Percentiles rank a stretch among this genome's conserved stretches.
Conservation (phyloP, 1,284 basidiomycete genomes). For the Takashimella koratensis region DNA sequence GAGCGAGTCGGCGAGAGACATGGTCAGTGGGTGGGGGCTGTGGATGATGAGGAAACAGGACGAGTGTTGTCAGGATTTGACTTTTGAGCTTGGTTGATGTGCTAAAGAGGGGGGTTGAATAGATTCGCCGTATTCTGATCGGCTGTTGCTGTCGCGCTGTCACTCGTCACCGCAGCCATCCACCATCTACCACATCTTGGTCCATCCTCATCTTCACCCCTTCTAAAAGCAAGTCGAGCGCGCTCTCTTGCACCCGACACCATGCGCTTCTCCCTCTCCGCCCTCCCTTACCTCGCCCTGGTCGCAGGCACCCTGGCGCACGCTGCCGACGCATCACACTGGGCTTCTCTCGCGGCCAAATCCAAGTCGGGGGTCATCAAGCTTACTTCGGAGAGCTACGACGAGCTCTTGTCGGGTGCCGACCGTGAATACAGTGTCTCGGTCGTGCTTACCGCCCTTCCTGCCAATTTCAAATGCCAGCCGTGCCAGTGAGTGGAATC, state of each 20-base stretch:
- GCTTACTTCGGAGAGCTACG: slow-evolving; percentile 69
- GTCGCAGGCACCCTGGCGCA: slow-evolving; percentile 12
- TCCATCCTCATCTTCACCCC: background rate
- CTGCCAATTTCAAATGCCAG: slow-evolving; percentile 61
- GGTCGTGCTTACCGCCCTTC: slow-evolving; percentile 80
- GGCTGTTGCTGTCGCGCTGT: background rate
- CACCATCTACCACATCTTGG: background rate
- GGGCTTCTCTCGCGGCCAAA: slow-evolving; percentile 59
- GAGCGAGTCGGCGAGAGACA: slow-evolving; percentile 51
- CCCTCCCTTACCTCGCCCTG: slow-evolving; percentile 16
- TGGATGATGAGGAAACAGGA: slow-evolving; percentile 1
- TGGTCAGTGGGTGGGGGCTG: slow-evolving; percentile 15
- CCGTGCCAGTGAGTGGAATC: slow-evolving; percentile 52
- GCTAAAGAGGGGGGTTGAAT: background rate
- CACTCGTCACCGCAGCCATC: background rate
- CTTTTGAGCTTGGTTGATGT: too few relatives aligned
- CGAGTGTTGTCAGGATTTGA: background rate
- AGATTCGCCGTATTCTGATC: too few relatives aligned
- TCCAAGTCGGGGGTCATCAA: slow-evolving; percentile 70
- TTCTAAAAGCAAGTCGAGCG: background rate
- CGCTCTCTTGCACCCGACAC: background rate
- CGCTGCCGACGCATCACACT: slow-evolving; percentile 31
- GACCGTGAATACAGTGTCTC: slow-evolving; percentile 78
- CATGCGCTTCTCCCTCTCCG: slow-evolving; percentile 25
- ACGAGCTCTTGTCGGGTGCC: slow-evolving; percentile 59